Evolutionary conservation across 768 basidiomycete genomes (phyloP).

Genomic region (Infundibulicybe gibba): DNA sequence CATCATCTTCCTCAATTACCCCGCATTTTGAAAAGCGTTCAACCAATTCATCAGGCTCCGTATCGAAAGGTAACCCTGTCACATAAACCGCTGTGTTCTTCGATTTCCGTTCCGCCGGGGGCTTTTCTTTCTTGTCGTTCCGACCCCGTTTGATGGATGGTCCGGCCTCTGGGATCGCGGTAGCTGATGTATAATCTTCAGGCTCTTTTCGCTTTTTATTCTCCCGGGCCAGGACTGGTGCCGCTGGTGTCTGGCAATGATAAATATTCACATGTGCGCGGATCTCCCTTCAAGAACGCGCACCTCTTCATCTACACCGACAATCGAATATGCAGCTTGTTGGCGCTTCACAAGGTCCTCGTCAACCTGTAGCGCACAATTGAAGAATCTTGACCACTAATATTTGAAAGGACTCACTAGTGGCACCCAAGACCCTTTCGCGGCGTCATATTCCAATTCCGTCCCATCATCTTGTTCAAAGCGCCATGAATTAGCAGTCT

Average conservation of each 20-base stretch:
- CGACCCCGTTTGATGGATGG: constrained; percentile 70
- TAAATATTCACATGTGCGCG: constrained; percentile 13
- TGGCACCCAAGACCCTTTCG: constrained; percentile 78
- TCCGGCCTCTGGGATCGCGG: constrained; percentile 36
- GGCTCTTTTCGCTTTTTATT: constrained; percentile 79
- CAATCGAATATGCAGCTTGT: constrained; percentile 92
- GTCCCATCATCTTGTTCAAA: constrained; percentile 86
- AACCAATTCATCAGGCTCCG: constrained; percentile 71
- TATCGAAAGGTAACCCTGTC: constrained; percentile 74
- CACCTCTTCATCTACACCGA: constrained; percentile 93
- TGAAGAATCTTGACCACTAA: neutral
- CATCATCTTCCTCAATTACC: constrained; percentile 87
- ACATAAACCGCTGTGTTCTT: constrained; percentile 95
- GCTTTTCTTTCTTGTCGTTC: constrained; percentile 45
- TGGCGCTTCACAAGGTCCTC: constrained; percentile 85
- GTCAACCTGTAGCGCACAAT: constrained; percentile 55
- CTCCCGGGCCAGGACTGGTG: constrained; percentile 76
- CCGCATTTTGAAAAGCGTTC: constrained; percentile 90
- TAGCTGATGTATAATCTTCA: constrained; percentile 65
- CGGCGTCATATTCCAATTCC: constrained; percentile 86
- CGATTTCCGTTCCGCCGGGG: constrained; percentile 54
- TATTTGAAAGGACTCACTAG: constrained; percentile 53
- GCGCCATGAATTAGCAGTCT: constrained; percentile 73
- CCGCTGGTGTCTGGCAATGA: constrained; percentile 70
- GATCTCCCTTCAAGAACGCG: constrained; percentile 16